Base-by-base conservation (phyloP, 306 rosid genomes). In the Begonia masoniana region DNA sequence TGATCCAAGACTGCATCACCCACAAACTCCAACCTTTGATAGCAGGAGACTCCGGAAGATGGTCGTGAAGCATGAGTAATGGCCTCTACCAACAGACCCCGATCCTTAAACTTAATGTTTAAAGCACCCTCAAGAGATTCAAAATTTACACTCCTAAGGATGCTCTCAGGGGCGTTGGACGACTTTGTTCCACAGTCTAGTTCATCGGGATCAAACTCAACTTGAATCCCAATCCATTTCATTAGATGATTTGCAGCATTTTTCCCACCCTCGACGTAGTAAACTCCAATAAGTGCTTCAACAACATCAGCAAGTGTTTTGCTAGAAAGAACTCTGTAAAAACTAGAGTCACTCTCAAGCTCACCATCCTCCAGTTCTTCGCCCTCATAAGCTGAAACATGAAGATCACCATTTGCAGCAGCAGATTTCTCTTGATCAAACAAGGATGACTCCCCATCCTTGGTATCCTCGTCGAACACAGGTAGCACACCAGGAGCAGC, bases 401-500 rank as follows among this genome's bases (percentile, higher is more conserved):
- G 59, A 51, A 7, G 63, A 56, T 60, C 75, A 54, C 50, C 63
- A 41, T 59, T 65, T 63, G 75, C 81, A 54, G 58, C 47, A 67
- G 60, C 52, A 43, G 74, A 53, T 52, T 59, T 67, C 6, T 78
- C 94, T 63, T 73, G 81, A 58, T 79, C 96, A 68, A 83, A 86
- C 58, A 91, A 77, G 71, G 84, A 77, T 41, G 92, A 78, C 24
- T 86, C 96, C 61, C 70, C 96, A 46, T 91, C 99, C 68, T 81
- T 86, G 7, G 75, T 75, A 74, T 79, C 95, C 76, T 91, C 96
- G 59, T 91, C 99, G 56, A 74, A 91, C 52, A 91, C 88, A 8
- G 99, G 99, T 58, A 83, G 75, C 58, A 91, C 99, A 72, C 99
- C 99, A 41, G 99, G 99, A 66, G 99, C 92, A 59, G 94, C 94